These are phyloP conservation scores for Spizellomyces sp. DNA, from an alignment of 192 early-diverging fungal species.

Conservation along the genomic window DNA sequence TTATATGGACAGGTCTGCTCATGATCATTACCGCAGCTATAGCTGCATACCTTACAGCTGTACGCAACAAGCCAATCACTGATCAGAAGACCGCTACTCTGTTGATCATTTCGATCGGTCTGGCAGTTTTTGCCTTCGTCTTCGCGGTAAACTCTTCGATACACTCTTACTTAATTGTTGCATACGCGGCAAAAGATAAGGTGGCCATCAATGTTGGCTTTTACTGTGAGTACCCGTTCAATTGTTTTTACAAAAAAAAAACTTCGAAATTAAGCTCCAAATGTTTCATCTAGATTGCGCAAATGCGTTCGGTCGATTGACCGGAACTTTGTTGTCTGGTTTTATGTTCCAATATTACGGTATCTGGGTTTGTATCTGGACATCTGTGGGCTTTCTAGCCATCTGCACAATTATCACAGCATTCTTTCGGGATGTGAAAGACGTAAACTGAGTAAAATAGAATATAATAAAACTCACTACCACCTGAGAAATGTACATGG, in stretches of 20 bases:
- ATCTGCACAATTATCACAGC: slow-evolving; percentile 13
- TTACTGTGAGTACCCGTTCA: slow-evolving; percentile 27
- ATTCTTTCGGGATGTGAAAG: slow-evolving; percentile 2
- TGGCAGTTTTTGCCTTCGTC: slow-evolving; percentile 33
- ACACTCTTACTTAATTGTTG: slow-evolving; percentile 43
- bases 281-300: slow-evolving; percentile 23
- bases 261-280: no score
- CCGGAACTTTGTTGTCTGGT: slow-evolving; percentile 26
- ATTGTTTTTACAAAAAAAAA: background rate
- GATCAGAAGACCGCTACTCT: background rate
- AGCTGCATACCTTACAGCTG: slow-evolving; percentile 15
- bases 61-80: background rate
- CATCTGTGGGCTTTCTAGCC: slow-evolving; percentile 20
- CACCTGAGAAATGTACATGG: no score
- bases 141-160: slow-evolving; percentile 42
- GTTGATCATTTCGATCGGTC: slow-evolving; percentile 1
- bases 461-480: no score
- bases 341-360: slow-evolving; percentile 33
- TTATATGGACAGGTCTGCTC: slow-evolving; percentile 34
- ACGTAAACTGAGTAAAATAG: no score
- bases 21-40: slow-evolving; percentile 15
- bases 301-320: slow-evolving; percentile 24
- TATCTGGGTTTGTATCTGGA: slow-evolving; percentile 28
- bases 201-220: slow-evolving; percentile 42
- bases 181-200: slow-evolving; percentile 41